Percentiles rank a stretch among this genome's conserved stretches.
Evolutionary conservation across 352 stramenopile genomes (phyloP).

Genomic region (Globisporangium rhizosaccharum): DNA sequence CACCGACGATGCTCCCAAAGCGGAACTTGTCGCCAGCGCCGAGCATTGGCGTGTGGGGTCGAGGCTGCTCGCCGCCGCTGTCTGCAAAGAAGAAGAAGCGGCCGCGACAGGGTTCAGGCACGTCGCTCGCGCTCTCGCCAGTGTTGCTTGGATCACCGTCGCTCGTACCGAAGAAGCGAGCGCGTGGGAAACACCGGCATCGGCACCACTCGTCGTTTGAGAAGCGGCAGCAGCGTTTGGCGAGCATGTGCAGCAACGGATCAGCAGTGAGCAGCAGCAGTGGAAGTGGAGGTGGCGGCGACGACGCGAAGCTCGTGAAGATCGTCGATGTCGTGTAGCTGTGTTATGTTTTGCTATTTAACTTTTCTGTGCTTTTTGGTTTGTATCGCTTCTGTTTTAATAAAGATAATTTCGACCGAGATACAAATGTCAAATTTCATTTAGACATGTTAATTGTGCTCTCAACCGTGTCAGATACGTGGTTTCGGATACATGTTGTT

Average conservation of each 20-base stretch:
- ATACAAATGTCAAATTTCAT: too few relatives aligned
- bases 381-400: too few relatives aligned
- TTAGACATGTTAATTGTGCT: too few relatives aligned
- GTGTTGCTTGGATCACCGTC: slow-evolving; percentile 19
- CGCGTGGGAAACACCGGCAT: slow-evolving; percentile 21
- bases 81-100: slow-evolving; percentile 63
- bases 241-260: too few relatives aligned
- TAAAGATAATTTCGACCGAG: too few relatives aligned
- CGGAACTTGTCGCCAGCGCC: slow-evolving; percentile 15
- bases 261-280: not conserved
- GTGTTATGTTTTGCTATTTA: too few relatives aligned
- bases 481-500: too few relatives aligned
- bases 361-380: too few relatives aligned
- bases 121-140: slow-evolving; percentile 26
- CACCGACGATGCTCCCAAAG: slow-evolving; percentile 18
- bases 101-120: slow-evolving; percentile 31
- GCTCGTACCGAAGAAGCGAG: slow-evolving; percentile 24
- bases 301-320: too few relatives aligned
- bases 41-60: slow-evolving; percentile 26
- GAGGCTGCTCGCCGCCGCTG: slow-evolving; percentile 21
- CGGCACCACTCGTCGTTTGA: slow-evolving; percentile 14
- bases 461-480: too few relatives aligned
- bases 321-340: too few relatives aligned
- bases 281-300: too few relatives aligned
- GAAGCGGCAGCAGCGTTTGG: slow-evolving; percentile 9